Base-by-base conservation (phyloP, 495 filamentous ascomycete genomes). In the Penicillium parvum region DNA sequence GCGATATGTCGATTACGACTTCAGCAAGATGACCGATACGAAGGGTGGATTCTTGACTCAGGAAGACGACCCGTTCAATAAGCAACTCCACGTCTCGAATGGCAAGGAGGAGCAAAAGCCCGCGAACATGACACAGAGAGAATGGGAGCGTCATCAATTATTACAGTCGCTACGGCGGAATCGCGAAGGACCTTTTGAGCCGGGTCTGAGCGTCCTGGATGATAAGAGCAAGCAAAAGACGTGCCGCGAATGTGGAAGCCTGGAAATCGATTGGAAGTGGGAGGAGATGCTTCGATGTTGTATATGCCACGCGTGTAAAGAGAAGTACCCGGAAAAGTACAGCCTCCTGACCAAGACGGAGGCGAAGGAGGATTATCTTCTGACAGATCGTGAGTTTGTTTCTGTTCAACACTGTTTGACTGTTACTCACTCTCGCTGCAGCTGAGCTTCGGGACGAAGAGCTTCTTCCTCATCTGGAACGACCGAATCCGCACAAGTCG, bases 221-320 rank as follows among this genome's bases (percentile, higher is more conserved):
- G 66, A 72, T 5, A 75, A 79, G 36, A 73, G 72, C 51, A 72
- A 79, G 42, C 71, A 81, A 49, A 89, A 86, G 63, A 74, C 70
- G 42, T 98, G 92, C 56, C 75, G 81, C 7, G 92, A 98, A 55
- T 98, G 92, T 63, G 74, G 72, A 0, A 82, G 70, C 30, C 52
- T 89, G 15, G 94, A 97, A 62, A 89, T 98, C 44, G 92, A 98
- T 59, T 96, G 83, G 75, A 85, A 90, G 48, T 96, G 88, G 91
- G 83, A 87, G 28, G 90, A 95, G 44, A 69, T 83, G 9, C 85
- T 95, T 54, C 64, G 67, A 17, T 84, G 82, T 51, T 61, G 72
- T 9, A 76, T 96, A 7, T 96, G 90, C 61, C 68, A 74, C 38
- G 53, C 61, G 7, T 96, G 90, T 65, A 96, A 96, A 62, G 90